Evolutionary conservation across 179 eudicot genomes (phyloP).

Genomic region (Amaranthus tricolor): DNA sequence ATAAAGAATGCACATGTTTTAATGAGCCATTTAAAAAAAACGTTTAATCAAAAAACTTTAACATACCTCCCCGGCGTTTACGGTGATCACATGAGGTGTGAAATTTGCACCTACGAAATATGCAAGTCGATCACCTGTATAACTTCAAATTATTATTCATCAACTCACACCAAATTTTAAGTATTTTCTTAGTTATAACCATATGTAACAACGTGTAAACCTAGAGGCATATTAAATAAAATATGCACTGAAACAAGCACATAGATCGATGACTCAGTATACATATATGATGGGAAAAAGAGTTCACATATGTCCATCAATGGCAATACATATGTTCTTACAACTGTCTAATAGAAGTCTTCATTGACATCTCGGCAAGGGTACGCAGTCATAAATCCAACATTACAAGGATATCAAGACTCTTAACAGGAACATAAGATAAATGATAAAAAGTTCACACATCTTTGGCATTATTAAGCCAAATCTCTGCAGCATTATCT

Average conservation of each 20-base stretch:
- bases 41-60: conserved; percentile 1
- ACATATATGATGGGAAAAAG: not conserved
- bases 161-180: conserved; percentile 13
- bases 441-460: not conserved
- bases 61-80: conserved; percentile 81
- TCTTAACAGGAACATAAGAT: not conserved
- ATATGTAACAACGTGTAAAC: not conserved
- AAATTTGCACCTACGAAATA: conserved; percentile 61
- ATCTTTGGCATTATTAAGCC: not conserved
- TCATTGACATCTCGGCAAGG: not conserved
- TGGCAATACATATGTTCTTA: not conserved
- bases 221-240: not conserved
- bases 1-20: too few species aligned
- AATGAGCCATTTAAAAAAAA: not conserved
- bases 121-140: conserved; percentile 47
- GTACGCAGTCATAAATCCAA: not conserved
- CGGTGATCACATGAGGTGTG: conserved; percentile 81
- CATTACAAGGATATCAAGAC: not conserved
- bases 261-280: not conserved
- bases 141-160: conserved; percentile 15
- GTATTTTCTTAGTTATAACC: not conserved
- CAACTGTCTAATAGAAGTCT: not conserved
- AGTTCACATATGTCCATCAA: not conserved
- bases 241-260: not conserved
- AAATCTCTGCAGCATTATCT: not conserved